Base-by-base conservation (phyloP, 2,329 filamentous ascomycete species). In the Diaporthe citri region DNA sequence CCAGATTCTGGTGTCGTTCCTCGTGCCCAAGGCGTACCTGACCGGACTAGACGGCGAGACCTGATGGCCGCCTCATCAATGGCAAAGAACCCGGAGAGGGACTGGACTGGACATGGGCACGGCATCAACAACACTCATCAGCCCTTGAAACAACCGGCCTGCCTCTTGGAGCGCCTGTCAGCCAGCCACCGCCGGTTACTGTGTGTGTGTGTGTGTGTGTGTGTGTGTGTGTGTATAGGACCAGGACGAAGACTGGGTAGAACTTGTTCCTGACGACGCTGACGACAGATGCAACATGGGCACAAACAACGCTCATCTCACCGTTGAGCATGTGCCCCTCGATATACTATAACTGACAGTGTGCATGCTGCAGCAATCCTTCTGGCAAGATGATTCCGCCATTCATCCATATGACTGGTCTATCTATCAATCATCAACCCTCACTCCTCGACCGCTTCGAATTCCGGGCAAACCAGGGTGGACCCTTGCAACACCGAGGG, bases 61-160 rank as follows among this genome's bases (percentile, higher is more conserved):
- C 55, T 28, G 48, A n/a, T 28, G 66, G 64, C 31, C 34, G 34
- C 48, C 34, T 71, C 28, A 48, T 28, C 55, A 59, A 22, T 28
- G 28, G 55, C 25, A 43, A 41, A 17, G 62, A 36, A 34, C 31
- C 7, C 51, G 28, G 36, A 48, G 8, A 60, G 7, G 28, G 52
- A 59, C 28, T 31, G 17, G 52, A 34, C 20, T 43, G 25, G 22
- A 56, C 34, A 1, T 20, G 15, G 48, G 34, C 34, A 41, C 34
- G 48, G 46, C 22, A 41, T 34, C 41, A 71, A 48, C 41, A 15
- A 34, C 46, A 22, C 51, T 34, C 46, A 52, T 51, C 48, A 28
- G 20, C 15, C 57, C 31, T 52, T 72, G 70, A 72, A 72, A 72
- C 70, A 43, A 52, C 57, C 46, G 46, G 56, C 70, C 70, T 64